Evolutionary conservation across 1,139 yeast genomes (phyloP).

Genomic region (Saccharomyces hybrid): DNA sequence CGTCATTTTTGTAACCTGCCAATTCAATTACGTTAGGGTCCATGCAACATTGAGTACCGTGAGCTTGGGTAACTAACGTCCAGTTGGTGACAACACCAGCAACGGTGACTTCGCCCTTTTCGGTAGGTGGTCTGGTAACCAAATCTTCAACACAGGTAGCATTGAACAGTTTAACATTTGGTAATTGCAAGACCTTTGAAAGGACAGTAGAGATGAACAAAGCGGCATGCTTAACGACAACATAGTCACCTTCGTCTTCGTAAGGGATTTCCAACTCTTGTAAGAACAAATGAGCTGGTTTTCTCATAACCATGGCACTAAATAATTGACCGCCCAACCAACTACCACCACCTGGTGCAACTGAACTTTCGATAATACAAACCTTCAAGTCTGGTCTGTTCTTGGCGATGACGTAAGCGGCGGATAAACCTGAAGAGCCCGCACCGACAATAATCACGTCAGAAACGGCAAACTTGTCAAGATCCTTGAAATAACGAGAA

Average conservation of each 20-base stretch:
- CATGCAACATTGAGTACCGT: constrained; percentile 75
- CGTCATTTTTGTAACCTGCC: constrained; percentile 30
- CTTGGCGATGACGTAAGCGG: constrained; percentile 66
- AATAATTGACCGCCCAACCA: constrained; percentile 78
- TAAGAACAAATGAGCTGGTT: constrained; percentile 47
- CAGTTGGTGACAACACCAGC: constrained; percentile 31
- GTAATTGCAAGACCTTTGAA: constrained; percentile 62
- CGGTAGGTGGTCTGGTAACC: constrained; percentile 47
- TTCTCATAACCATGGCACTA: constrained; percentile 72
- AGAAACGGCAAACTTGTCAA: constrained; percentile 68
- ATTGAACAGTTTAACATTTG: constrained; percentile 70
- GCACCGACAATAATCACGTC: constrained; percentile 75
- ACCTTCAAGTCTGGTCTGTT: constrained; percentile 71
- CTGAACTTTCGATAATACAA: constrained; percentile 68
- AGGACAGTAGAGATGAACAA: constrained; percentile 65
- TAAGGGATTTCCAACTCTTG: constrained; percentile 47
- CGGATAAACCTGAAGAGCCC: constrained; percentile 71
- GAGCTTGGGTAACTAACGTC: constrained; percentile 73
- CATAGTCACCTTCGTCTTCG: constrained; percentile 76
- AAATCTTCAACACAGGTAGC: constrained; percentile 80
- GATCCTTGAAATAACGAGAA: constrained; percentile 61
- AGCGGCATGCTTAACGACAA: constrained; percentile 77
- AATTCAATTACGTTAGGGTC: constrained; percentile 66
- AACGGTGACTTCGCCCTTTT: not conserved
- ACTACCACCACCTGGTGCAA: constrained; percentile 76